Base-by-base conservation (phyloP, 148 eudicot species). In the Nepenthes mirabilis region DNA sequence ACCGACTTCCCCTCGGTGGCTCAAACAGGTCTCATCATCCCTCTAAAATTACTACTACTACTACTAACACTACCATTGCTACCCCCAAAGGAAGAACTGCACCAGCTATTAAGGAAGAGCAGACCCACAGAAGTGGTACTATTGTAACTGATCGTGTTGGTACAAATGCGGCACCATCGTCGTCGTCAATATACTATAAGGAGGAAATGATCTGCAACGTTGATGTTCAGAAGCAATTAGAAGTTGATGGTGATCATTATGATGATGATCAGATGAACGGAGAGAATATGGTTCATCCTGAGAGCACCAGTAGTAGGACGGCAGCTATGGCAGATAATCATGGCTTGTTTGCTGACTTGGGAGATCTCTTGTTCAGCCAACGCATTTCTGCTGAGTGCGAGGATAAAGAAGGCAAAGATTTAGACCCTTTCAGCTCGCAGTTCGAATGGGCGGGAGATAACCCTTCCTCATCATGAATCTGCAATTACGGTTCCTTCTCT, bases 1-100 rank as follows among this genome's bases (percentile, higher is more conserved):
- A 90, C 62, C 60, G 97, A 60, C 86, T 86, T 47, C 84, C 91
- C 49, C 83, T 90, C 0, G 97, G 95, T 1, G 97, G 97, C 34
- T 90, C 95, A 8, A 79, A 88, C 0, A 56, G 97, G 61, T 70
- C 82, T 34, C 90, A 76, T 14, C 86, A 2, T 80, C 11, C 45
- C 8, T 40, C 45, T 8, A 40, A 45, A 70, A n/a, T 43, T 5
- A 53, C 56, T 54, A 6, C 75, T 4, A 59, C 3, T 3, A 3
- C 45, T 8, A 3, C 67, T 43, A 45, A 71, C 33, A 66, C 65
- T 6, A n/a, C 58, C 51, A 23, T 23, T 23, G 4, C 45, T 40
- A 3, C 45, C 4, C 45, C 45, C 45, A 40, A 40, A 4, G 6
- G 8, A 4, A 40, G 6, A 4, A 40, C 4, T 3, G 45, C 45